Evolutionary conservation across 306 rosid genomes (phyloP).

Genomic region (Oxytropis ochrocephala): DNA sequence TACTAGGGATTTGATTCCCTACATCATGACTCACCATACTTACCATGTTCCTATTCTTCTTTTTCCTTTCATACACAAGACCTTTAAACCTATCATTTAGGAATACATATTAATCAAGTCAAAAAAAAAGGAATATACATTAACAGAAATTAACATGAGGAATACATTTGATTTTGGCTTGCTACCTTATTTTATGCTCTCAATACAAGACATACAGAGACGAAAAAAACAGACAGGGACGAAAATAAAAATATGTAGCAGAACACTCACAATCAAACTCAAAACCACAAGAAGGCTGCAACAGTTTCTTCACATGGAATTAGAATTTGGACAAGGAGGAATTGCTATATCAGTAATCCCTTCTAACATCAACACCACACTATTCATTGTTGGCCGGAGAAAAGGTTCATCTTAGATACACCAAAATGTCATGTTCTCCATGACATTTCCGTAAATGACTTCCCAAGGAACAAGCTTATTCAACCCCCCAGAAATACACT

Average conservation of each 20-base stretch:
- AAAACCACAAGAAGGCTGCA: neutral
- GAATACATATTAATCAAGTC: too few species aligned
- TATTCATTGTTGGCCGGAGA: conserved; percentile 39
- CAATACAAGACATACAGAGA: neutral
- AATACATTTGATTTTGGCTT: neutral
- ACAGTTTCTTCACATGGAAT: neutral
- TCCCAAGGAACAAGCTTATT: conserved; percentile 21
- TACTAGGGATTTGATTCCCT: too few species aligned
- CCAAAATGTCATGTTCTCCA: conserved; percentile 34
- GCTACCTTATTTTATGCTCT: neutral
- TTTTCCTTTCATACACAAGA: too few species aligned
- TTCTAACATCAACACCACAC: conserved; percentile 33
- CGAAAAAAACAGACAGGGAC: neutral
- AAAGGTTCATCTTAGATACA: conserved; percentile 35
- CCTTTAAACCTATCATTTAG: too few species aligned
- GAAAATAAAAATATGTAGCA: neutral
- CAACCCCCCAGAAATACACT: neutral
- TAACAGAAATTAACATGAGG: too few species aligned
- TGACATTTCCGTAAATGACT: neutral
- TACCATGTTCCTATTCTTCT: too few species aligned
- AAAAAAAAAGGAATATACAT: too few species aligned
- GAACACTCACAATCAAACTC: neutral
- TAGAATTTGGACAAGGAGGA: conserved; percentile 33
- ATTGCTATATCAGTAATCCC: conserved; percentile 23
- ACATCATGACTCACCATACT: too few species aligned